Evolutionary conservation across 2,329 filamentous ascomycete species (phyloP).

Genomic region (Penicillium vulpinum): DNA sequence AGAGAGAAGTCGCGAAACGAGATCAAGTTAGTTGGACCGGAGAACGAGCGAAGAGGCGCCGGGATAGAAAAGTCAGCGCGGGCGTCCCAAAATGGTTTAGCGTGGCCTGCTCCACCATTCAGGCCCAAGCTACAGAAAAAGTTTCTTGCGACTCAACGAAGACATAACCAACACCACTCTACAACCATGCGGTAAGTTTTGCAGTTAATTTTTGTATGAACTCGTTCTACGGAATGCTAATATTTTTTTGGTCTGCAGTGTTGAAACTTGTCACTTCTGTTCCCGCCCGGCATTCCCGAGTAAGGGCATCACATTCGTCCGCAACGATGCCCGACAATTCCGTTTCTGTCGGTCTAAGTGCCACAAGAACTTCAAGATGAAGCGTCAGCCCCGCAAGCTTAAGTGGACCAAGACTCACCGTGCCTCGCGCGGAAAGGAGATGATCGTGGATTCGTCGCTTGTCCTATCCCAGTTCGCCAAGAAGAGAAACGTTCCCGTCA

Average conservation of each 20-base stretch:
- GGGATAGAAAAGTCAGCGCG: slow-evolving; percentile 43
- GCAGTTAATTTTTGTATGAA: neutral
- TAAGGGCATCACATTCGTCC: slow-evolving; percentile 67
- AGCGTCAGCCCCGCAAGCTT: slow-evolving; percentile 94
- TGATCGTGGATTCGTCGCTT: slow-evolving; percentile 92
- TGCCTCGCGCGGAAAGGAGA: slow-evolving; percentile 76
- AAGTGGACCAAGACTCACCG: slow-evolving; percentile 97
- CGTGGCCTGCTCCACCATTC: slow-evolving; percentile 31
- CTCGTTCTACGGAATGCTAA: slow-evolving; percentile 1
- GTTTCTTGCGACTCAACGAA: slow-evolving; percentile 26
- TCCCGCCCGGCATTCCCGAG: slow-evolving; percentile 66
- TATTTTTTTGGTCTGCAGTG: slow-evolving; percentile 25
- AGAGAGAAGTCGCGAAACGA: slow-evolving; percentile 4
- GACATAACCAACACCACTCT: slow-evolving; percentile 20
- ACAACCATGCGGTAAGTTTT: slow-evolving; percentile 29
- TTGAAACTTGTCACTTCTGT: slow-evolving; percentile 71
- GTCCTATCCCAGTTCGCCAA: slow-evolving; percentile 71
- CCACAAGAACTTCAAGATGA: slow-evolving; percentile 90
- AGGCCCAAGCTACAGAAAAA: slow-evolving; percentile 24
- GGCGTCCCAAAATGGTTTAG: slow-evolving; percentile 36
- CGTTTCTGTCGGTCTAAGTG: slow-evolving; percentile 68
- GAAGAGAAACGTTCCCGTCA: slow-evolving; percentile 88
- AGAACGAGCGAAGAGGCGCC: slow-evolving; percentile 11
- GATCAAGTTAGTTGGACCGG: slow-evolving; percentile 8
- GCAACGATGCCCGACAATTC: slow-evolving; percentile 66